Conservation (phyloP, 345 rosid species). For the Raphanus sativus region DNA sequence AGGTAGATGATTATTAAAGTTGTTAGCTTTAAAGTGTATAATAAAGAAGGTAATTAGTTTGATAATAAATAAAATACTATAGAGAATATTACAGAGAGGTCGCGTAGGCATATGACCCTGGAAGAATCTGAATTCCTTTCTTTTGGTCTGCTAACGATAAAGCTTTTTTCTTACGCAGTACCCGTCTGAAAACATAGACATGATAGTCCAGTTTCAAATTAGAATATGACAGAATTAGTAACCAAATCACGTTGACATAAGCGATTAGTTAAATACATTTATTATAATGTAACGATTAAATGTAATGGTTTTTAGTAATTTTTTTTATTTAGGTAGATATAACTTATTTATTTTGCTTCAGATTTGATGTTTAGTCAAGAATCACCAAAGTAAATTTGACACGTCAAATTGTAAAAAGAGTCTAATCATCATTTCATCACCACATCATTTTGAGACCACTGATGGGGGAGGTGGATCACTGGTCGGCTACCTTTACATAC, state of each 20-base stretch:
- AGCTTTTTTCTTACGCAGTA: constrained; percentile 26
- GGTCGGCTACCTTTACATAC: constrained; percentile 33
- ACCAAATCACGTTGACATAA: background rate
- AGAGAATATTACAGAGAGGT: constrained; percentile 31
- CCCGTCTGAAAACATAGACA: background rate
- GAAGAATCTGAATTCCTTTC: constrained; percentile 29
- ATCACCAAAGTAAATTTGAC: background rate
- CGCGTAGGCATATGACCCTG: constrained; percentile 35
- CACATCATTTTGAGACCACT: constrained; percentile 27
- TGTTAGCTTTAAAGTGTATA: background rate
- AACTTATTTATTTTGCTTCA: background rate
- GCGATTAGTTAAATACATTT: background rate
- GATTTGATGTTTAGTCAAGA: background rate
- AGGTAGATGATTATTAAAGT: background rate
- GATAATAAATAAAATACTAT: background rate
- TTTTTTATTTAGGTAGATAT: background rate
- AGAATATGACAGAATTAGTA: background rate
- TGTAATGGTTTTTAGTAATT: background rate
- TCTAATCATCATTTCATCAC: constrained; percentile 17
- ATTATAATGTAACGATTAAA: background rate
- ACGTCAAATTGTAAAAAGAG: constrained; percentile 11
- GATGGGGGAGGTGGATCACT: constrained; percentile 17
- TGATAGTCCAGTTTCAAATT: background rate
- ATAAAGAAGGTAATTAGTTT: background rate
- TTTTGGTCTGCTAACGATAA: constrained; percentile 35